Base-by-base conservation (phyloP, 257 asterid genomes). In the Solanum verrucosum region DNA sequence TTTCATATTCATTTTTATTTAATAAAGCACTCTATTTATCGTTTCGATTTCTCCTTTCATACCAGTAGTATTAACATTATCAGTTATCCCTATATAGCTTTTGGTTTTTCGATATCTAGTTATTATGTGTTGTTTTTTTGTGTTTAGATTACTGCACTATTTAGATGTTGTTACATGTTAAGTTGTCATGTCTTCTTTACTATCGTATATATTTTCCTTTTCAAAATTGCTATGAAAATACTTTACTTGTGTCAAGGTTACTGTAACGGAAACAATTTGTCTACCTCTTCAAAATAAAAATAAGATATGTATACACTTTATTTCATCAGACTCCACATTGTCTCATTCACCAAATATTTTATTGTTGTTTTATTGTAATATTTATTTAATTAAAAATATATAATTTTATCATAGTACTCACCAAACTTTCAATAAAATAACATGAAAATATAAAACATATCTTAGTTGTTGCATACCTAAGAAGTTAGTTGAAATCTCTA, bases 321-420 rank as follows among this genome's bases (percentile, higher is more conserved):
- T 21, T 0, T 9, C 13, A 8, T 59, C 67, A 0, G n/a, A 59
- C 11, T 23, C 0, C 0, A 59, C 25, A 59, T 59, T 59, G 5
- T 59, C 0, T 0, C 0, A 59, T 59, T 59, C 9, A 21, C 25
- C 10, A 8, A 0, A 59, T 59, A 59, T 21, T 0, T 59, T 59
- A 7, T 59, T 59, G 65, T 7, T 18, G 52, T 44, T 6, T 56
- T 56, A 56, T 20, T 3, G 5, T 59, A 59, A 59, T 3, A 59
- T 21, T 59, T 63, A 7, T 23, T 60, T 60, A 60, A 23, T 10
- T 1, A 63, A n/a, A 60, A 5, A 25, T 9, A 21, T 59, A 0
- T 21, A 23, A 37, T 6, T 3, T 38, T n/a, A 77, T 38, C 23
- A 77, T 77, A n/a, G 7, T 38, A 38, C 38, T 79, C 12, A 40